Conservation (phyloP, 306 rosid species). For the Mimosa pudica region DNA sequence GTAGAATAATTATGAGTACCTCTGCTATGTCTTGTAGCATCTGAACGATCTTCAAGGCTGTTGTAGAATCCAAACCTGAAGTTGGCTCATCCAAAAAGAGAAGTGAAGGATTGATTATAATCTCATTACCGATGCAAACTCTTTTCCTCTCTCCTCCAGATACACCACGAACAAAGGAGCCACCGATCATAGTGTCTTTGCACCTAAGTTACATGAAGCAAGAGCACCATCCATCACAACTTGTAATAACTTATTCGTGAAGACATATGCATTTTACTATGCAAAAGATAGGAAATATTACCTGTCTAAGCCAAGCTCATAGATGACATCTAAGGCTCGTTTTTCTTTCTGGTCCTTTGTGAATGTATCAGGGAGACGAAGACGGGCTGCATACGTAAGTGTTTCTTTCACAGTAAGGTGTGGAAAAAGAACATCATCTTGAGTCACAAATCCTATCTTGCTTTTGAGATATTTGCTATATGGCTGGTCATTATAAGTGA, state of each 20-base stretch:
- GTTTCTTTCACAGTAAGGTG: conserved; percentile 95
- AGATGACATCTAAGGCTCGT: conserved; percentile 81
- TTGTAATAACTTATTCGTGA: background rate
- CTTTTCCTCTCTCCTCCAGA: conserved; percentile 99
- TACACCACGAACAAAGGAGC: conserved; percentile 88
- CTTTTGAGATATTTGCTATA: conserved; percentile 82
- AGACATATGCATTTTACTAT: background rate
- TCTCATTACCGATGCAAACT: conserved; percentile 92
- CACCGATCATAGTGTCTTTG: conserved; percentile 97
- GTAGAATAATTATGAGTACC: conserved; percentile 44
- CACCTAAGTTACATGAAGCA: conserved; percentile 54
- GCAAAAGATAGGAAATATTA: conserved; percentile 28
- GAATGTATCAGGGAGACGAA: conserved; percentile 67
- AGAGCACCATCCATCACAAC: conserved; percentile 8
- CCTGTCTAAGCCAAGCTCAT: conserved; percentile 95
- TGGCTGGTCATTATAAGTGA: conserved; percentile 78
- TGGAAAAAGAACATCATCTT: conserved; percentile 94
- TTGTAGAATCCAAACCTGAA: conserved; percentile 98
- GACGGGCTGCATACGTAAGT: conserved; percentile 77
- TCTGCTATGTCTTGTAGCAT: conserved; percentile 93
- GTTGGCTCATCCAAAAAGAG: conserved; percentile 95
- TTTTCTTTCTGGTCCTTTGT: conserved; percentile 82
- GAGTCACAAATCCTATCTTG: conserved; percentile 97
- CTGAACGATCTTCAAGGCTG: conserved; percentile 89
- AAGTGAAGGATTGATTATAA: conserved; percentile 86